Evolutionary conservation across 306 rosid species (phyloP).

Genomic region (Vigna radiata): DNA sequence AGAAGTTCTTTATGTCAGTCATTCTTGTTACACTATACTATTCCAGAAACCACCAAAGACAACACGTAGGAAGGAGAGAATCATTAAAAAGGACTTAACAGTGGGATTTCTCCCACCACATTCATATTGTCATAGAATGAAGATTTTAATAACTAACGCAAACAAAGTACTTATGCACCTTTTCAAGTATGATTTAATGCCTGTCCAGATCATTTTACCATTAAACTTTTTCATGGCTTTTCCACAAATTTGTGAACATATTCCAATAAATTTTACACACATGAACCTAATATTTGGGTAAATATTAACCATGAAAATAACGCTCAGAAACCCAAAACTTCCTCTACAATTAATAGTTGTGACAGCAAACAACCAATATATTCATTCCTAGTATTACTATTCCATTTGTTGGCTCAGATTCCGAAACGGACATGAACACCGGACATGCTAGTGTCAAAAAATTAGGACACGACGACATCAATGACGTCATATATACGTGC

Average conservation of each 20-base stretch:
- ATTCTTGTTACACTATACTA: slow-evolving; percentile 22
- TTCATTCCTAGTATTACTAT: slow-evolving; percentile 9
- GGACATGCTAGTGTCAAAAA: no score
- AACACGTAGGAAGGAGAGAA: slow-evolving; percentile 38
- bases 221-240: slow-evolving; percentile 1
- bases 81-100: slow-evolving; percentile 18
- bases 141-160: slow-evolving; percentile 22
- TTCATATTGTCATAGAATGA: slow-evolving; percentile 29
- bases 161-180: slow-evolving; percentile 21
- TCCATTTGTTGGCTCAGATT: background rate
- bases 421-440: no score
- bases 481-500: no score
- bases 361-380: slow-evolving; percentile 22
- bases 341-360: slow-evolving; percentile 24
- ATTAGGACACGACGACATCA: no score
- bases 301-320: slow-evolving; percentile 24
- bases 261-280: slow-evolving; percentile 29
- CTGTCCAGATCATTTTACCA: slow-evolving; percentile 28
- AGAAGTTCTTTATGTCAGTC: slow-evolving; percentile 40
- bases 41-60: slow-evolving; percentile 40
- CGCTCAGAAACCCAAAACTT: slow-evolving; percentile 22
- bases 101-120: slow-evolving; percentile 28
- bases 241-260: background rate
- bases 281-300: slow-evolving; percentile 8
- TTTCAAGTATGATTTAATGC: background rate